These are phyloP conservation scores for Ceratobasidium sp. DNA, from an alignment of 1,284 basidiomycete genomes.

Conservation along the genomic window DNA sequence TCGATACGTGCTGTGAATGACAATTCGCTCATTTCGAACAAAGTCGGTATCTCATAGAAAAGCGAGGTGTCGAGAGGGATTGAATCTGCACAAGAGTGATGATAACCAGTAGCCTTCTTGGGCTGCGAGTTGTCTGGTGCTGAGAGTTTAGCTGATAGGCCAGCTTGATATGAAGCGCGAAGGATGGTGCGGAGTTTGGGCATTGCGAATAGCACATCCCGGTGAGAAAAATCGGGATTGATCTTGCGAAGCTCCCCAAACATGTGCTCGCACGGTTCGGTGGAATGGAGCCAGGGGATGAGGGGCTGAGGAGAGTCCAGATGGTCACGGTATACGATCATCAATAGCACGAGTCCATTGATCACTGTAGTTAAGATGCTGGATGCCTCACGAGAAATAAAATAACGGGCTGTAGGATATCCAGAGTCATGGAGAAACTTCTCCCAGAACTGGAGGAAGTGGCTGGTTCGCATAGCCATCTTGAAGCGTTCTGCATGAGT, in stretches of 20 bases:
- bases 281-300: slow-evolving; percentile 57
- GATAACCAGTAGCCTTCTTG: slow-evolving; percentile 1
- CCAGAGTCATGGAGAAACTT: slow-evolving; percentile 48
- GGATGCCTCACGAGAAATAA: slow-evolving; percentile 53
- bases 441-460: slow-evolving; percentile 56
- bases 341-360: slow-evolving; percentile 52
- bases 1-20: neutral
- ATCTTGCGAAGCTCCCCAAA: slow-evolving; percentile 54
- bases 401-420: slow-evolving; percentile 50
- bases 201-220: slow-evolving; percentile 54
- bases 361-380: slow-evolving; percentile 53
- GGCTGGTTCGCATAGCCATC: slow-evolving; percentile 53
- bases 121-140: neutral
- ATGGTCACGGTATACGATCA: slow-evolving; percentile 56
- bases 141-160: neutral
- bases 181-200: slow-evolving; percentile 48
- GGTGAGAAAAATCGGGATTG: slow-evolving; percentile 55
- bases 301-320: slow-evolving; percentile 49
- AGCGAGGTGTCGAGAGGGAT: neutral
- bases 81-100: neutral
- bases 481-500: slow-evolving; percentile 52
- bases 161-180: neutral
- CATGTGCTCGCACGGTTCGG: slow-evolving; percentile 55
- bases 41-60: neutral
- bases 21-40: neutral